These are phyloP conservation scores for Aspergillus nidulans DNA, from an alignment of 495 filamentous ascomycete species.

Conservation along the genomic window DNA sequence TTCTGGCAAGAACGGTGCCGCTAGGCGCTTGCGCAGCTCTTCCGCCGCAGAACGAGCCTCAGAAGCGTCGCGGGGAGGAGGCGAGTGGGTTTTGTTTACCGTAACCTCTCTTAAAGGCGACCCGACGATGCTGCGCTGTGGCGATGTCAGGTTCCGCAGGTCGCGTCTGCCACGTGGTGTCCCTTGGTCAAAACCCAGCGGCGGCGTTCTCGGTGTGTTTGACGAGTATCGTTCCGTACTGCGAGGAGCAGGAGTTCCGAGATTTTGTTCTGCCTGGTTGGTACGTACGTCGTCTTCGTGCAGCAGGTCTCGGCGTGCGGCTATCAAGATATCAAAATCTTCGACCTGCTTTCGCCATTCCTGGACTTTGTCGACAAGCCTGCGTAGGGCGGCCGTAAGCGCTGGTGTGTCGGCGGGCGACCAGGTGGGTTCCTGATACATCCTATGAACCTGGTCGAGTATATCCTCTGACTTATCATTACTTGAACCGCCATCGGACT, in stretches of 20 bases:
- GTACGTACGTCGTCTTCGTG: conserved; percentile 30
- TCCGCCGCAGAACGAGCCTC: conserved; percentile 25
- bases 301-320: conserved; percentile 57
- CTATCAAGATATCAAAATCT: conserved; percentile 70
- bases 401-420: conserved; percentile 32
- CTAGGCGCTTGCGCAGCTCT: conserved; percentile 34
- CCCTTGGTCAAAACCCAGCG: conserved; percentile 11
- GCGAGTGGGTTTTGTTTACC: conserved; percentile 9
- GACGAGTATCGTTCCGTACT: conserved; percentile 17
- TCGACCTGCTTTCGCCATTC: conserved; percentile 64
- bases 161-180: conserved; percentile 18
- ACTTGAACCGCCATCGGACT: not conserved
- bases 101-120: conserved; percentile 22
- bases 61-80: conserved; percentile 30
- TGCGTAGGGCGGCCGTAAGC: conserved; percentile 37
- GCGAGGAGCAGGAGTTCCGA: conserved; percentile 18
- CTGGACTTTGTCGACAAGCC: conserved; percentile 60
- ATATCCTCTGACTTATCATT: conserved; percentile 8
- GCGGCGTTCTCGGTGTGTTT: conserved; percentile 13
- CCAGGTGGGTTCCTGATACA: conserved; percentile 39
- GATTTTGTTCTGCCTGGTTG: conserved; percentile 18
- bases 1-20: conserved; percentile 30
- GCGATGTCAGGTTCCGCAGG: conserved; percentile 12
- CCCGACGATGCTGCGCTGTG: conserved; percentile 19
- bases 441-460: conserved; percentile 24